Percentiles rank a stretch among this genome's conserved stretches.
Evolutionary conservation across 2,329 filamentous ascomycete genomes (phyloP).

Genomic region (Scolecobasidium constrictum): DNA sequence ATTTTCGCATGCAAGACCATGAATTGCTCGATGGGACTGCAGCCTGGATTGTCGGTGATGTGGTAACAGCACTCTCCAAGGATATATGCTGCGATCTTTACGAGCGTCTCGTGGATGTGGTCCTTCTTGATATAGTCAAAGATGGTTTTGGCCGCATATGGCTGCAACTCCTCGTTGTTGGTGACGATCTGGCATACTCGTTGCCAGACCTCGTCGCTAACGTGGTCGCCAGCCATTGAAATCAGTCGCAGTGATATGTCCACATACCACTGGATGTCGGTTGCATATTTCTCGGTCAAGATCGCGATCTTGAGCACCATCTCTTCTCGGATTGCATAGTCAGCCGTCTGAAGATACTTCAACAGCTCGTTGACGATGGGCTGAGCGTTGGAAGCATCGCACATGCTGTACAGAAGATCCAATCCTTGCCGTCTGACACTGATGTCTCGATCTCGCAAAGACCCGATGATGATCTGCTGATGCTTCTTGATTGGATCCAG

Average conservation of each 20-base stretch:
- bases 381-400: constrained; percentile 86
- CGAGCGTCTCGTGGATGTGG: constrained; percentile 89
- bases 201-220: constrained; percentile 99
- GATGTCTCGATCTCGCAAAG: constrained; percentile 89
- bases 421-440: constrained; percentile 92
- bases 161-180: constrained; percentile 96
- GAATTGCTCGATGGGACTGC: constrained; percentile 95
- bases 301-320: constrained; percentile 99
- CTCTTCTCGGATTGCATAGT: constrained; percentile 96
- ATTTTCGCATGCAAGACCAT: constrained; percentile 86
- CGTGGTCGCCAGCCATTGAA: constrained; percentile 93
- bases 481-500: constrained; percentile 97
- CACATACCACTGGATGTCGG: constrained; percentile 98
- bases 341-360: constrained; percentile 88
- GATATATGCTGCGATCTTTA: constrained; percentile 96
- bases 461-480: constrained; percentile 90
- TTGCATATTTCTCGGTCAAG: constrained; percentile 95
- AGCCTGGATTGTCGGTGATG: constrained; percentile 82
- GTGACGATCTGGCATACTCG: constrained; percentile 97
- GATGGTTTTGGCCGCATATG: constrained; percentile 90
- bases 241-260: constrained; percentile 92
- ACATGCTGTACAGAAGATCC: constrained; percentile 98
- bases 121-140: constrained; percentile 86
- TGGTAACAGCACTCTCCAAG: constrained; percentile 95
- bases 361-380: constrained; percentile 89